Percentiles rank a stretch among this genome's conserved stretches.
Conservation (phyloP, 179 eudicot species). For the Amaranthus tricolor region DNA sequence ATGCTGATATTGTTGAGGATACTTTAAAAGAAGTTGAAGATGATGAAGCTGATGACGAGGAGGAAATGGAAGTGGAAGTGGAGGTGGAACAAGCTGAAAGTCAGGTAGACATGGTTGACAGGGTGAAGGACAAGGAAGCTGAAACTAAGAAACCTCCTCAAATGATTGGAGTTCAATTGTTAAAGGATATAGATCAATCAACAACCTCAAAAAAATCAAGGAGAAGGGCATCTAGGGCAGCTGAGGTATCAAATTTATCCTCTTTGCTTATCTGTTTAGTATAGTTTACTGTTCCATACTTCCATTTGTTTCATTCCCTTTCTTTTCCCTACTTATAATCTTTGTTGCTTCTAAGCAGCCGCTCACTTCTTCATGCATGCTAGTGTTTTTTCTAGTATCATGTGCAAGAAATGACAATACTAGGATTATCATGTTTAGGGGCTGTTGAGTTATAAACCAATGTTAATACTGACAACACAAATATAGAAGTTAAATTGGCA, state of each 20-base stretch:
- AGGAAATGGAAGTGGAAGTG: constrained; percentile 57
- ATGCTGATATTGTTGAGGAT: constrained; percentile 58
- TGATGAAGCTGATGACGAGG: constrained; percentile 82
- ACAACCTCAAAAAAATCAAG: constrained; percentile 55
- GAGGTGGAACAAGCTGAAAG: constrained; percentile 34
- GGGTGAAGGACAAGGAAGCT: constrained; percentile 75
- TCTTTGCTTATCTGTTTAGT: neutral
- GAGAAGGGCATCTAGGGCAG: constrained; percentile 47
- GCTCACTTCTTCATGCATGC: neutral
- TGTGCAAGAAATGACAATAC: neutral
- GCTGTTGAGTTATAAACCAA: too few species aligned
- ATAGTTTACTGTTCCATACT: neutral
- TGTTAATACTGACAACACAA: too few species aligned
- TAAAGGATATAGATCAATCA: constrained; percentile 67
- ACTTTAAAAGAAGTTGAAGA: constrained; percentile 61
- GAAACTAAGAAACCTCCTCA: constrained; percentile 78
- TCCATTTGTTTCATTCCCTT: constrained; percentile 8
- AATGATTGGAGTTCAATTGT: constrained; percentile 92
- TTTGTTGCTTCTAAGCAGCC: neutral
- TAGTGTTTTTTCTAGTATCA: neutral
- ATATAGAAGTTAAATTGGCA: too few species aligned
- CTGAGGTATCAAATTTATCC: constrained; percentile 48
- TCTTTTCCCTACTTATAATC: neutral
- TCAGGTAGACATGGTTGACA: constrained; percentile 35
- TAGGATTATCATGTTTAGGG: neutral